Evolutionary conservation across 1,284 basidiomycete species (phyloP), one percentile per base, ranked within the genome.

Genomic region (Irpex rosettiformis): DNA sequence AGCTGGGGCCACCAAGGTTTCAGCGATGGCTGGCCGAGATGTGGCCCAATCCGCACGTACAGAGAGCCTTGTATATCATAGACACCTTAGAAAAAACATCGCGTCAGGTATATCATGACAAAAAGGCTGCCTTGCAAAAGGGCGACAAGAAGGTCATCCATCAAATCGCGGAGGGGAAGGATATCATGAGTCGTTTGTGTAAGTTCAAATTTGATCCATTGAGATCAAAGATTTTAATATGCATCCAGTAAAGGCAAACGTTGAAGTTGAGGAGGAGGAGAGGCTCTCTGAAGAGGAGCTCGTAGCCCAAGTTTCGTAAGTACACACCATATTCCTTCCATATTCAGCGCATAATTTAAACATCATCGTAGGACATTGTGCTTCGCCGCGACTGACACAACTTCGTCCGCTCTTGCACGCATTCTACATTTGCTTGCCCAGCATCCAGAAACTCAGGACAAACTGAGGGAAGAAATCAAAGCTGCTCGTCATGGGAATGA

Each of bases 161-260:
- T 22, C 68, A 70, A 56, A 60, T 70, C 16, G 68, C 66, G 2
- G 68, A 71, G 52, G 69, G 70, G 8, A 67, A 66, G 52, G 71
- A 72, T 43, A 63, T 72, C 56, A 64, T 72, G 57, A 72, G 71
- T 59, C 64, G 67, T 8, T 56, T 73, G 21, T 52, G 70, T 73
- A 56, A 49, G 68, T 65, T 30, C 24, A 8, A 51, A n/a, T n/a
- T 51, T 24, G 13, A 3, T 51, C 8, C 8, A 18, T 45, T 45
- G 43, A 11, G 13, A 11, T 22, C 21, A 37, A 7, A 7, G 33
- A n/a, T n/a, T n/a, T n/a, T n/a, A n/a, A n/a, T n/a, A 37, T 37
- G 33, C 33, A 6, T 45, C 8, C 54, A 68, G 68, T 69, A 16
- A 64, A 62, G 33, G 66, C 65, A 16, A 69, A 73, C 55, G 64